Percentiles rank a stretch among this genome's conserved stretches.
phyloP scores from a whole-genome alignment of 1,139 yeast genomes.

The Kurtzmaniella quercitrusa region DNA sequence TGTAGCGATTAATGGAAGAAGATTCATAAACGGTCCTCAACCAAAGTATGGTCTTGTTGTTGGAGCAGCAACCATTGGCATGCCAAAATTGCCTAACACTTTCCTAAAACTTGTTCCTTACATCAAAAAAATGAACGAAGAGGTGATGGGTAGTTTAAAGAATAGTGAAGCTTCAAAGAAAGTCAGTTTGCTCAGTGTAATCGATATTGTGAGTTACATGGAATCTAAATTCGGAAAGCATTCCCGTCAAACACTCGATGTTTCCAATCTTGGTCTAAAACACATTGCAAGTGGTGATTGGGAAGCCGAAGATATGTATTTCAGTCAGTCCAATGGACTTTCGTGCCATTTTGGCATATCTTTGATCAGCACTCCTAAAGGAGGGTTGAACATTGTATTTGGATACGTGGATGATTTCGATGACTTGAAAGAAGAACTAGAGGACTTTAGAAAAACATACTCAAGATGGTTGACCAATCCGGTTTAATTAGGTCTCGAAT shows the following conservation, averaged over 20 bases:
- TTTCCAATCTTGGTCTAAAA: conserved; percentile 26
- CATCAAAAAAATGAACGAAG: conserved; percentile 9
- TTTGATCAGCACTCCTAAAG: conserved; percentile 15
- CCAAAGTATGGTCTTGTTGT: conserved; percentile 18
- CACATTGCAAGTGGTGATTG: conserved; percentile 12
- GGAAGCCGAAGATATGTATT: conserved; percentile 19
- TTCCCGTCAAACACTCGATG: conserved; percentile 17
- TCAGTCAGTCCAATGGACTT: conserved; percentile 24
- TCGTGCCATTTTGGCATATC: conserved; percentile 18
- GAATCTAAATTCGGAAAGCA: conserved; percentile 10
- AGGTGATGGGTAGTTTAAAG: conserved; percentile 4
- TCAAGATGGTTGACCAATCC: not conserved
- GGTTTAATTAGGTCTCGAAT: too few species aligned
- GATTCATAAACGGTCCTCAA: conserved; percentile 17
- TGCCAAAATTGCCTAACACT: conserved; percentile 2
- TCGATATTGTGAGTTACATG: conserved; percentile 12
- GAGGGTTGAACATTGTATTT: conserved; percentile 21
- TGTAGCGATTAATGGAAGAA: conserved; percentile 24
- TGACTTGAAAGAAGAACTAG: not conserved
- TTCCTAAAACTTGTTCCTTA: not conserved
- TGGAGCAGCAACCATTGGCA: conserved; percentile 9
- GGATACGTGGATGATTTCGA: conserved; percentile 15
- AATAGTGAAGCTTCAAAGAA: conserved; percentile 15
- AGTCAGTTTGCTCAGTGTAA: conserved; percentile 17
- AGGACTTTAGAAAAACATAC: not conserved